These are phyloP conservation scores for Neofusicoccum laricinum DNA, from an alignment of 2,329 filamentous ascomycete genomes.

Conservation along the genomic window DNA sequence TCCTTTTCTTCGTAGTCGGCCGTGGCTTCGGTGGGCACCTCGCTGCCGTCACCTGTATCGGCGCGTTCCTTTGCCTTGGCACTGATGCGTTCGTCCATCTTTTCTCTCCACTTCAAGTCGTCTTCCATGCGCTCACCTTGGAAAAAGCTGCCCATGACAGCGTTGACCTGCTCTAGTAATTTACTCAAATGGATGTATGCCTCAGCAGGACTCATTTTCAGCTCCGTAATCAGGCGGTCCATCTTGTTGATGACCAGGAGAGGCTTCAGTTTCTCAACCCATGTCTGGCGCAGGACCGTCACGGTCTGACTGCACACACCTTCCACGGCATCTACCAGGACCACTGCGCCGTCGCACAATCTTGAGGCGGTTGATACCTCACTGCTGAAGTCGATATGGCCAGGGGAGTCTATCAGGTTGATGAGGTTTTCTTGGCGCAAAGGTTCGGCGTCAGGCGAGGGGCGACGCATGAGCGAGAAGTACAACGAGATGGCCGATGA, in stretches of 20 bases:
- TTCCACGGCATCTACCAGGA: slow-evolving; percentile 94
- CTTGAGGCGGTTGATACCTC: slow-evolving; percentile 95
- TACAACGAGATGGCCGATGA: slow-evolving; percentile 95
- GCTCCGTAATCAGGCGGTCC: slow-evolving; percentile 87
- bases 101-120: slow-evolving; percentile 91
- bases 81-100: slow-evolving; percentile 80
- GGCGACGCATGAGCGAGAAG: slow-evolving; percentile 84
- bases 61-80: slow-evolving; percentile 57
- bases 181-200: slow-evolving; percentile 87
- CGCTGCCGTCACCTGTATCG: slow-evolving; percentile 47
- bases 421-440: slow-evolving; percentile 87
- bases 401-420: slow-evolving; percentile 96
- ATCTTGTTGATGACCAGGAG: slow-evolving; percentile 98
- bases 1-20: slow-evolving; percentile 81
- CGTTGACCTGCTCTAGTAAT: slow-evolving; percentile 92
- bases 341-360: slow-evolving; percentile 89
- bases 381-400: slow-evolving; percentile 97
- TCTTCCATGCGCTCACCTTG: slow-evolving; percentile 98
- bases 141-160: slow-evolving; percentile 95
- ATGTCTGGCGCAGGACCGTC: slow-evolving; percentile 89
- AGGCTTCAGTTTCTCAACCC: slow-evolving; percentile 93
- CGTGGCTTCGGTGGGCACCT: slow-evolving; percentile 45
- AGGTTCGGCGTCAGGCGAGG: slow-evolving; percentile 64
- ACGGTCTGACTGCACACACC: slow-evolving; percentile 98
- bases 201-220: slow-evolving; percentile 88